Evolutionary conservation across 176 grass and related monocot species (phyloP), one percentile per base, ranked within the genome.

Genomic region (Puccinellia tenuiflora): DNA sequence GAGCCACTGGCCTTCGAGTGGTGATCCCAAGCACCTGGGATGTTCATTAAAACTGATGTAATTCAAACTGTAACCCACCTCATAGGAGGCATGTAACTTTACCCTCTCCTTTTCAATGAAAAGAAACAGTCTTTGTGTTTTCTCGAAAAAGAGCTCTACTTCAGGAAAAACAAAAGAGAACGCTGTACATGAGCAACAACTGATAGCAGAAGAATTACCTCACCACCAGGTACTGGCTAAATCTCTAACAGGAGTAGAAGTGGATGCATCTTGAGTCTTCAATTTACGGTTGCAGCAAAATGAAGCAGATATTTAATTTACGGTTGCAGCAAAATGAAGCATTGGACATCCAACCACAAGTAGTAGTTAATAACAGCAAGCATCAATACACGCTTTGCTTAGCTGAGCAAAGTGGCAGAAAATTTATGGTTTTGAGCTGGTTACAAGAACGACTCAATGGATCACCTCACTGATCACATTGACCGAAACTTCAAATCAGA

Each of bases 301-400:
- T 33, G 54, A 43, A 61, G 76, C 76, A 6, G 8, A 61, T 1
- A 78, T 61, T 20, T 50, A 78, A 24, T 61, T 61, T 43, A 26
- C 1, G 5, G 34, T 61, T 61, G 42, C 76, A 77, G 8, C 31
- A 53, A 38, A 68, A 80, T 33, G 65, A 81, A 81, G 48, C 66
- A 72, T 15, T 43, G 35, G 64, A 43, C 35, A 45, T 72, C 80
- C n/a, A 57, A 68, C 30, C 40, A 40, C 77, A 75, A 59, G n/a
- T 31, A 51, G 10, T 9, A 25, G 43, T 33, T 43, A 77, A 81
- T 29, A 73, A 25, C 1, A 82, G 25, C 72, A 81, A 62, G 6
- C 6, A 64, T 52, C 25, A 89, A 24, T 51, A 71, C 45, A 76
- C 34, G 2, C 50, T 69, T 81, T 80, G n/a, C 30, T 61, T 38